Evolutionary conservation across 2,329 filamentous ascomycete genomes (phyloP), one percentile per base, ranked within the genome.

Genomic region (Fusarium succisae): DNA sequence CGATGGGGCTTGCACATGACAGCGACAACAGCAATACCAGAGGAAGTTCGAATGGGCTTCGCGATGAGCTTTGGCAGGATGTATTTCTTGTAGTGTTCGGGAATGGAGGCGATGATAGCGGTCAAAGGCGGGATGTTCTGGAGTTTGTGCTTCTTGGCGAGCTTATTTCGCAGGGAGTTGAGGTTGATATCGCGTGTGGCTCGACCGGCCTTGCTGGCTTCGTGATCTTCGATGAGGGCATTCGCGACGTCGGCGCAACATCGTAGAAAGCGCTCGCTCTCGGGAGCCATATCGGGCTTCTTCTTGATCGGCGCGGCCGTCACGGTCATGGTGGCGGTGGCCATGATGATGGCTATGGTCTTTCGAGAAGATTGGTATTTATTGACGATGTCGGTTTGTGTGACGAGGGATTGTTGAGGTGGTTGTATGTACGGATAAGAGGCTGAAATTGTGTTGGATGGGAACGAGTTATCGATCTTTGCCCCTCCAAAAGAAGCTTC

Each of bases 31-130:
- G 96, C 96, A 78, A 99, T 99, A 66, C 96, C 96, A 59, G 95
- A 98, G 1, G 96, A 97, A 22, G 96, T 98, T 78, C 94, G 89
- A 69, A 99, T 98, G 4, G 96, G 96, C 84, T 99, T 99, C 32
- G 97, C 96, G 77, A 99, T 95, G 72, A 99, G 87, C 84, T 98
- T 98, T 26, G 95, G 96, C 71, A 98, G 85, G 70, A 99, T 98
- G 80, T 98, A 98, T 86, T 98, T 99, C 87, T 98, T 99, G 86
- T 98, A 98, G 82, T 98, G 95, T 82, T 99, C 96, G n/a, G 97
- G 97, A 41, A 99, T 96, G 15, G 96, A 96, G 62, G 96, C 94
- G 80, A 99, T 98, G 80, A 99, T 99, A 69, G 96, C 96, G 14
- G 96, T 98, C 74, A 99, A 86, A 32, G 97, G 94, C 38, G 96